Percentiles rank a stretch among this genome's conserved stretches.
These are phyloP conservation scores for Microbotryomycetes sp. DNA, from an alignment of 1,284 basidiomycete species.

Conservation along the genomic window DNA sequence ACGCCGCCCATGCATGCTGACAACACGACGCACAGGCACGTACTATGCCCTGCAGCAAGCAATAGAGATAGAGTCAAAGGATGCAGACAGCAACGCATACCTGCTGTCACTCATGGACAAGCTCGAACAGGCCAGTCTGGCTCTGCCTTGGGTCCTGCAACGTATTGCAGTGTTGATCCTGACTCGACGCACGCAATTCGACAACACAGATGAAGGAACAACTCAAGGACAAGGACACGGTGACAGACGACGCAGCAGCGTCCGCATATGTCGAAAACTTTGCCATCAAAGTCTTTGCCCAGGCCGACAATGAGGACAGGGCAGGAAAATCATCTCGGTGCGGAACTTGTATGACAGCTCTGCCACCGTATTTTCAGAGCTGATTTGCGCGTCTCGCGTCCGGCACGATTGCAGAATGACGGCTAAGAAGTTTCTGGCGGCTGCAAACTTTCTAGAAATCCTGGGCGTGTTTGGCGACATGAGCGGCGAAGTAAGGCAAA, in stretches of 20 bases:
- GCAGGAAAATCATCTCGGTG: conserved; percentile 66
- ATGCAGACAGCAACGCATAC: conserved; percentile 55
- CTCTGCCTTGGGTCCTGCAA: neutral
- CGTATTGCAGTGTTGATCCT: neutral
- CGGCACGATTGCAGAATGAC: conserved; percentile 54
- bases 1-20: too few species aligned
- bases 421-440: conserved; percentile 79
- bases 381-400: neutral
- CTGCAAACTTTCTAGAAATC: conserved; percentile 77
- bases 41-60: conserved; percentile 87
- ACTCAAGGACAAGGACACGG: conserved; percentile 67
- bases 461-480: conserved; percentile 60
- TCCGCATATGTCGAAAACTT: conserved; percentile 91
- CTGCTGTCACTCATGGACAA: conserved; percentile 66
- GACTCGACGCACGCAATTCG: too few species aligned
- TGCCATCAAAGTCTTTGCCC: conserved; percentile 74
- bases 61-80: conserved; percentile 60
- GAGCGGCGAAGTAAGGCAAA: conserved; percentile 36
- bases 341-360: too few species aligned
- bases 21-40: conserved; percentile 59
- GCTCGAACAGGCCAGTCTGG: conserved; percentile 56
- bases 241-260: conserved; percentile 73
- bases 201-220: conserved; percentile 58
- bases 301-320: conserved; percentile 87
- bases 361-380: neutral